Percentiles rank a stretch among this genome's conserved stretches.
Evolutionary conservation across 2,329 filamentous ascomycete genomes (phyloP).

Genomic region (Fusarium sp.): DNA sequence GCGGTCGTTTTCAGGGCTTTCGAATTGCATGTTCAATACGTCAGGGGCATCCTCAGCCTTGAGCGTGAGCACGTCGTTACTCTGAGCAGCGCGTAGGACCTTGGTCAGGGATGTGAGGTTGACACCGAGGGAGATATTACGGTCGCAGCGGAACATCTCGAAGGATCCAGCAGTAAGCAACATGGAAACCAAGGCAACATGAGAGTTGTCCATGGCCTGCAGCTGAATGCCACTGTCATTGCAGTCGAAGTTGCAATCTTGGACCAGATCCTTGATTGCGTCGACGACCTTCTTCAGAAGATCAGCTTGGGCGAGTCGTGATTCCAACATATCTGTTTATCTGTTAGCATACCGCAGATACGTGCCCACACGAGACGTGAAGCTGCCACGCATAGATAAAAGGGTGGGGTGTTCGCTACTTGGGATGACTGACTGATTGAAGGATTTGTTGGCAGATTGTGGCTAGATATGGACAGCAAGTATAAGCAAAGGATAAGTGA

Average conservation of each 20-base stretch:
- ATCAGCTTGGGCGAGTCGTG: constrained; percentile 91
- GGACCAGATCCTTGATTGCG: constrained; percentile 98
- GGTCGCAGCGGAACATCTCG: constrained; percentile 95
- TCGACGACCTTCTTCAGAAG: constrained; percentile 99
- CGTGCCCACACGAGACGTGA: background rate
- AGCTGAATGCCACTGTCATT: constrained; percentile 99
- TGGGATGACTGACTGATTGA: constrained; percentile 24
- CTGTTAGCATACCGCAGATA: constrained; percentile 23
- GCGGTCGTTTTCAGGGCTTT: constrained; percentile 86
- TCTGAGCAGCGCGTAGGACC: constrained; percentile 92
- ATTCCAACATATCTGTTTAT: constrained; percentile 82
- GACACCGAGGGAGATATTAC: constrained; percentile 97
- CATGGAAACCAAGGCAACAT: constrained; percentile 99
- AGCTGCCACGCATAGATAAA: constrained; percentile 25
- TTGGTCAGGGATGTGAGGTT: constrained; percentile 97
- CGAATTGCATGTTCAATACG: constrained; percentile 93
- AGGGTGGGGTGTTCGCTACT: constrained; percentile 28
- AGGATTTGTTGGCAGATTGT: background rate
- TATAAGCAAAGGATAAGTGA: background rate
- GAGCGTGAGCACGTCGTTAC: constrained; percentile 92
- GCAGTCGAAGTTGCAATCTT: constrained; percentile 99
- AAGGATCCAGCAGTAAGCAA: constrained; percentile 96
- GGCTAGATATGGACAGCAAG: background rate
- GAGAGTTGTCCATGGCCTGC: constrained; percentile 99
- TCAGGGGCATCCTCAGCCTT: constrained; percentile 98